Evolutionary conservation across 768 basidiomycete species (phyloP), one percentile per base, ranked within the genome.

Genomic region (Clathrus columnatus): DNA sequence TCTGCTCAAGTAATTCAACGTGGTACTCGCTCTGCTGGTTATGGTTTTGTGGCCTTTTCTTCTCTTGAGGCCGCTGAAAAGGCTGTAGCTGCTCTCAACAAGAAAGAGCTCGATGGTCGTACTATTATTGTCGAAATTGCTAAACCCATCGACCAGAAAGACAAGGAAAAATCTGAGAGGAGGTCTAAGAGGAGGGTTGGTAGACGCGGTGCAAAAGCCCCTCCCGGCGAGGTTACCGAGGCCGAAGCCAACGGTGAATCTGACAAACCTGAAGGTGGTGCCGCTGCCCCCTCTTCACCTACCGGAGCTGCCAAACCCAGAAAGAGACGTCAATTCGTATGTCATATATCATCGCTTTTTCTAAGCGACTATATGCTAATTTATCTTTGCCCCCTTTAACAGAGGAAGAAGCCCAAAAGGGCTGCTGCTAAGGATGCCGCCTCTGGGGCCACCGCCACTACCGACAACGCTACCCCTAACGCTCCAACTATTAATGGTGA

Each of bases 61-160:
- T 84, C 78, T 69, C 75, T 75, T 68, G 89, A 88, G 72, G 88
- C 91, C 67, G 90, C 87, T 59, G 78, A 90, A 74, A 81, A 82
- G 70, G 92, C 92, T 59, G 87, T 92, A 69, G 83, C 90, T 60
- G 70, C 75, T 64, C 87, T 95, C 67, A 77, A 93, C 81, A 85
- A 87, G 75, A 78, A 82, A 69, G 87, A 91, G 73, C 86, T 95
- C 72, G 87, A 91, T 62, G 87, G 86, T 61, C 90, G 92, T 71
- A 75, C 73, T 70, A 84, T 95, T 67, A 86, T 92, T 73, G 78
- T 94, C 73, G 90, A 95, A 80, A 75, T 92, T 70, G 92, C 92
- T 68, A 94, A 91, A 76, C 91, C 91, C 59, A 76, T 84, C 57
- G 88, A 89, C 61, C 83, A 87, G 73, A 93, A 92, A 73, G 85